phyloP scores from a whole-genome alignment of 495 filamentous ascomycete genomes.

The Penicillium samsonianum region DNA sequence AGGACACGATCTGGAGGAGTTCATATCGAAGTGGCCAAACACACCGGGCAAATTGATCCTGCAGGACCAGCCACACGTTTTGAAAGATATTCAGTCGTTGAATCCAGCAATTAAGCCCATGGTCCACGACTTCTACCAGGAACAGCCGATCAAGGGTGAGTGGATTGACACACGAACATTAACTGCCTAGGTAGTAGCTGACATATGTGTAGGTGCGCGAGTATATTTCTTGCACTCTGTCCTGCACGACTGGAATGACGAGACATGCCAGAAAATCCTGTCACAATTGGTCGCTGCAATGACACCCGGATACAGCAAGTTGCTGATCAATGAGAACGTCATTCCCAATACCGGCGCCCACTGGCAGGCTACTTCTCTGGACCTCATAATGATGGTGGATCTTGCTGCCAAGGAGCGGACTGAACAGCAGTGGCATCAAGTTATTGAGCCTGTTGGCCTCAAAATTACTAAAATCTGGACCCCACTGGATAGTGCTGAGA shows the following conservation, averaged over 20 bases:
- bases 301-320: constrained; percentile 40
- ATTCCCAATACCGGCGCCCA: constrained; percentile 31
- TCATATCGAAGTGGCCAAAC: constrained; percentile 33
- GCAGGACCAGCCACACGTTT: constrained; percentile 35
- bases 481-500: background rate
- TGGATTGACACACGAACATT: constrained; percentile 32
- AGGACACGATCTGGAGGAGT: constrained; percentile 37
- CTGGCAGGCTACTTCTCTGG: constrained; percentile 20
- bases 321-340: constrained; percentile 38
- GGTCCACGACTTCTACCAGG: constrained; percentile 51
- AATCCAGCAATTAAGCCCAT: constrained; percentile 39
- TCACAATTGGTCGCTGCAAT: constrained; percentile 36
- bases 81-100: constrained; percentile 14
- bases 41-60: constrained; percentile 33
- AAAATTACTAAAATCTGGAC: constrained; percentile 18
- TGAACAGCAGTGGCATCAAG: constrained; percentile 38
- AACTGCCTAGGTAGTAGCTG: background rate
- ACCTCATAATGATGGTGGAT: constrained; percentile 37
- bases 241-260: constrained; percentile 52
- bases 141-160: constrained; percentile 49
- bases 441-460: constrained; percentile 43
- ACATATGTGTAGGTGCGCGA: constrained; percentile 33
- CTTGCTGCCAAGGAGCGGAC: constrained; percentile 35
- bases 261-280: constrained; percentile 42
- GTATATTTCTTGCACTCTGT: constrained; percentile 43